Conservation (phyloP, 2,329 filamentous ascomycete genomes). For the Colletotrichum endophyticum region DNA sequence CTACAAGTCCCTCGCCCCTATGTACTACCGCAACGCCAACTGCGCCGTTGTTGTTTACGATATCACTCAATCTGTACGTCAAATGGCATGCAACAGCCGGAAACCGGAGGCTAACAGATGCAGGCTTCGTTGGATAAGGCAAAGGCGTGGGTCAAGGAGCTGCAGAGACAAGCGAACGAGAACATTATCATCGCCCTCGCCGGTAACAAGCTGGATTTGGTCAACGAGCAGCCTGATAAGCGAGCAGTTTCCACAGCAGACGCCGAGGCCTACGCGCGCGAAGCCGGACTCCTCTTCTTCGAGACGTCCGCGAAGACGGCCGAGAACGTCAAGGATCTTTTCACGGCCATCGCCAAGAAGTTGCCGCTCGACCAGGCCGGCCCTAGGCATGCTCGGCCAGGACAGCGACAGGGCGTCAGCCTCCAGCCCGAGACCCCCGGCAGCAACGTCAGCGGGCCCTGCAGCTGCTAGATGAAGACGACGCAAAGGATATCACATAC, state of each 20-base stretch:
- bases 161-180: slow-evolving; percentile 98
- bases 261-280: slow-evolving; percentile 92
- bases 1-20: slow-evolving; percentile 97
- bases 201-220: slow-evolving; percentile 96
- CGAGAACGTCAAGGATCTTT: slow-evolving; percentile 93
- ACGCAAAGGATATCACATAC: slow-evolving; percentile 10
- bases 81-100: background rate
- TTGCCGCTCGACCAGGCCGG: slow-evolving; percentile 94
- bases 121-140: slow-evolving; percentile 98
- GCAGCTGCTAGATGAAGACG: slow-evolving; percentile 54
- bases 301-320: slow-evolving; percentile 98
- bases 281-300: slow-evolving; percentile 95
- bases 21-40: slow-evolving; percentile 99
- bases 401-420: slow-evolving; percentile 64
- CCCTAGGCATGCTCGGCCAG: slow-evolving; percentile 80
- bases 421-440: slow-evolving; percentile 61
- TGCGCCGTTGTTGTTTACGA: slow-evolving; percentile 99
- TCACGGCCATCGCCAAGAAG: slow-evolving; percentile 98
- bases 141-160: slow-evolving; percentile 98
- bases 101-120: slow-evolving; percentile 24
- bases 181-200: slow-evolving; percentile 99
- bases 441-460: slow-evolving; percentile 61
- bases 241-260: slow-evolving; percentile 88
- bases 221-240: slow-evolving; percentile 94
- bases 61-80: slow-evolving; percentile 94